Evolutionary conservation across 306 rosid species (phyloP).

Genomic region (Malus fusca): DNA sequence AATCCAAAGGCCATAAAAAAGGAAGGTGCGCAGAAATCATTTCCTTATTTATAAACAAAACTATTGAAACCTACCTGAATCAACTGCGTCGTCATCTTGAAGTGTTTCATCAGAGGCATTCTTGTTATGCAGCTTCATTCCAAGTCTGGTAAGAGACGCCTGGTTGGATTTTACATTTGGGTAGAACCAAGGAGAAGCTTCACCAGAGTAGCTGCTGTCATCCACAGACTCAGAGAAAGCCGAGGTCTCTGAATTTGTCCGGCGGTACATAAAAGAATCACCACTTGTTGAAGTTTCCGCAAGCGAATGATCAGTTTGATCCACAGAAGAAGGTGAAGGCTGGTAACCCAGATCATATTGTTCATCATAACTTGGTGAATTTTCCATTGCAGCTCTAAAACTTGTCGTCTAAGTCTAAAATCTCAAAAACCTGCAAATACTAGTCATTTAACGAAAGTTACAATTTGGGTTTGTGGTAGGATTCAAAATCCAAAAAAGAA

Average conservation of each 20-base stretch:
- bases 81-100: conserved; percentile 48
- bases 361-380: conserved; percentile 43
- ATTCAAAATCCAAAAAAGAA: conserved; percentile 10
- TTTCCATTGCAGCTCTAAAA: conserved; percentile 38
- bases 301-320: conserved; percentile 49
- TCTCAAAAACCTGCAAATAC: conserved; percentile 46
- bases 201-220: conserved; percentile 47
- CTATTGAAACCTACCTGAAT: conserved; percentile 45
- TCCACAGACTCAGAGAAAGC: conserved; percentile 57
- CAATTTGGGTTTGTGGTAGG: conserved; percentile 15
- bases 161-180: conserved; percentile 30
- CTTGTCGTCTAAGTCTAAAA: conserved; percentile 16
- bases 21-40: not conserved
- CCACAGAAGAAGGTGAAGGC: conserved; percentile 62
- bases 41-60: not conserved
- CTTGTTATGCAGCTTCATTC: conserved; percentile 38
- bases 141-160: conserved; percentile 39
- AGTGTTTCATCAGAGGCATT: conserved; percentile 26
- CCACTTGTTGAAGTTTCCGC: conserved; percentile 62
- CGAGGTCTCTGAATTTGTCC: conserved; percentile 63
- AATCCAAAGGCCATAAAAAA: not conserved
- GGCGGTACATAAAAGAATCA: conserved; percentile 46
- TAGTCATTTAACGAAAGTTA: conserved; percentile 19
- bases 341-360: conserved; percentile 48
- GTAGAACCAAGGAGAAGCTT: conserved; percentile 55